Base-by-base conservation (phyloP, 768 basidiomycete species). In the Cubamyces lactineus region DNA sequence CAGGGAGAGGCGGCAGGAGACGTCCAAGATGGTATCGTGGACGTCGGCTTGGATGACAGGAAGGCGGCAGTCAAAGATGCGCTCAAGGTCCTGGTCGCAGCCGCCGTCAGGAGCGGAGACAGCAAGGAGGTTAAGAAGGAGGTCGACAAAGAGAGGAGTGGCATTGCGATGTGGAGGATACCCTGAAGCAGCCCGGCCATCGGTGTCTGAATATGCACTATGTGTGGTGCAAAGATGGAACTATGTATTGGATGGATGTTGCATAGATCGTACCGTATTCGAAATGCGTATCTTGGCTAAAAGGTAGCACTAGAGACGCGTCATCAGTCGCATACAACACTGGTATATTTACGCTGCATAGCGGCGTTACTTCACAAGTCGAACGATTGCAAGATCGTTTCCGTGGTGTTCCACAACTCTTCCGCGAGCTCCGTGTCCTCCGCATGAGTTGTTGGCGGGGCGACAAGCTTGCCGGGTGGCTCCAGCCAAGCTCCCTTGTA, bases 91-190 rank as follows among this genome's bases (percentile, higher is more conserved):
- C 72, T 87, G 28, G 78, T 87, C 26, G 82, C 83, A 17, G 81
- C 79, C 28, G 84, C 85, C 16, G 75, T 87, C 41, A 75, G 82
- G 65, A 85, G 82, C 61, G 77, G 74, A 53, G 71, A 73, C 47
- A 85, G 82, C 70, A 81, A 81, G 66, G 80, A 82, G 63, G 85
- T 82, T 17, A 81, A 76, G 72, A 78, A 84, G 61, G 82, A 84
- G 59, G 69, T 88, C 4, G 85, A 86, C 63, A 74, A 79, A 52
- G 83, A 84, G 51, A 73, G 86, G 48, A 78, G 80, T 62, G 86
- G 87, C 1, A 84, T 89, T 59, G 86, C 82, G 2, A 84, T 88
- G 80, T 87, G 86, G 84, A 73, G 86, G 48, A 86, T 88, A 53
- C 84, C 84, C 19, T 87, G 47, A 58, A 30, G n/a, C 38, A n/a